These are phyloP conservation scores for Exophiala mesophila DNA, from an alignment of 2,329 filamentous ascomycete species.

Conservation along the genomic window DNA sequence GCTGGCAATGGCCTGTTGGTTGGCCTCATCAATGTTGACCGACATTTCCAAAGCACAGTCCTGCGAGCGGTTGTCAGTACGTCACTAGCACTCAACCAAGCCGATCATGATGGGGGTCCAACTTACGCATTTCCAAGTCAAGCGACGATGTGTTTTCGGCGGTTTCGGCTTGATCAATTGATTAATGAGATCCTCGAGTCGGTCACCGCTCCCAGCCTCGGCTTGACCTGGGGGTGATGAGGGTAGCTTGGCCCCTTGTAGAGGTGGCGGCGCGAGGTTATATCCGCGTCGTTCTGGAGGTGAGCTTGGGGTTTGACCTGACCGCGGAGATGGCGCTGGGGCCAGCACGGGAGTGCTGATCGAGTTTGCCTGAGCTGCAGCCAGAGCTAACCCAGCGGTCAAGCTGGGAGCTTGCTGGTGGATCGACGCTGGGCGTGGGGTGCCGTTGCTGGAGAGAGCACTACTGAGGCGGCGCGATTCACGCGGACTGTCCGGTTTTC, in stretches of 20 bases:
- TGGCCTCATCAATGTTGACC: constrained; percentile 26
- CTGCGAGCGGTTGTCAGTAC: constrained; percentile 12
- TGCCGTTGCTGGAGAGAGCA: constrained; percentile 20
- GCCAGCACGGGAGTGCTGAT: constrained; percentile 8
- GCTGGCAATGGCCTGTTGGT: constrained; percentile 22
- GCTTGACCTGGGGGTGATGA: constrained; percentile 9
- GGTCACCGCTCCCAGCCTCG: constrained; percentile 20
- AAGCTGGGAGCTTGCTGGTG: constrained; percentile 8
- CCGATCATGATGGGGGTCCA: too few relatives aligned
- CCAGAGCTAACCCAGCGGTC: constrained; percentile 7
- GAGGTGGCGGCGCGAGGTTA: constrained; percentile 24
- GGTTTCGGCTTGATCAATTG: constrained; percentile 26
- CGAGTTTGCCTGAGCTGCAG: constrained; percentile 3
- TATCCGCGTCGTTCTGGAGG: constrained; percentile 22
- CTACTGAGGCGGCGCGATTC: constrained; percentile 19
- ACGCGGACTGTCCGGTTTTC: constrained; percentile 18
- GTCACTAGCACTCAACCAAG: not conserved
- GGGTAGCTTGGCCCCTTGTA: constrained; percentile 10
- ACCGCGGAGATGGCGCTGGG: constrained; percentile 12
- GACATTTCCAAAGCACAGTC: constrained; percentile 26
- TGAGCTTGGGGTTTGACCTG: constrained; percentile 9
- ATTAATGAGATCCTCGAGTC: constrained; percentile 27
- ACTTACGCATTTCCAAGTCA: constrained; percentile 28
- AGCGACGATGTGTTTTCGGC: constrained; percentile 24
- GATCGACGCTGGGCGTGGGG: constrained; percentile 17